phyloP scores from a whole-genome alignment of 75 land plant species.

The Sequoia sempervirens region DNA sequence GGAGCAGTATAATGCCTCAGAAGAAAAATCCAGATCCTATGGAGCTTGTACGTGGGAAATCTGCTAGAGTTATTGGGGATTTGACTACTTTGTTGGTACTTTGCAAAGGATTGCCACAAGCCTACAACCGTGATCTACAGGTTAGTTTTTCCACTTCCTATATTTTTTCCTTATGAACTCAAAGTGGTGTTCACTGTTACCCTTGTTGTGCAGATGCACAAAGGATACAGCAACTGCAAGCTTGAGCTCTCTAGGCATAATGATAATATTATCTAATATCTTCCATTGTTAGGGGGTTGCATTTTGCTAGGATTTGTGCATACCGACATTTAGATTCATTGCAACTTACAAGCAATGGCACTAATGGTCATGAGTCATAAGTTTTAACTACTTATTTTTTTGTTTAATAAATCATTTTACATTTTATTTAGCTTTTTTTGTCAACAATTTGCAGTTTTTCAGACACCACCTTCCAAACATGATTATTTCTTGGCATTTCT shows the following conservation, averaged over 20 bases:
- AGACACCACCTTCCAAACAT: background rate
- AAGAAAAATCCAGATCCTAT: constrained; percentile 99
- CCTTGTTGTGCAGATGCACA: background rate
- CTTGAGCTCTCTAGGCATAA: background rate
- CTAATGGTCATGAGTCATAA: too few relatives aligned
- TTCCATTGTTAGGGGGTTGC: background rate
- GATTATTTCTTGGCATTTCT: background rate
- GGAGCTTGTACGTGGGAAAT: constrained; percentile 99
- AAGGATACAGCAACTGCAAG: background rate
- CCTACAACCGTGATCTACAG: constrained; percentile 99
- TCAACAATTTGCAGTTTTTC: background rate
- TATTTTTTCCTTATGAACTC: background rate
- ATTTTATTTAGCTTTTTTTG: too few relatives aligned
- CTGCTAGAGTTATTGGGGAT: constrained; percentile 89
- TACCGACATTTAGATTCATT: background rate
- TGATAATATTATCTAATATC: background rate
- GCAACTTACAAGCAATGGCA: background rate
- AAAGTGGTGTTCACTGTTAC: background rate
- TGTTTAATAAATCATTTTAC: too few relatives aligned
- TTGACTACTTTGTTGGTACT: constrained; percentile 78
- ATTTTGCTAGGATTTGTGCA: background rate
- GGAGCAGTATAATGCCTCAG: constrained; percentile 99
- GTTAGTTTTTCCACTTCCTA: constrained; percentile 23
- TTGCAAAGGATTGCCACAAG: constrained; percentile 98
- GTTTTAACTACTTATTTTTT: too few relatives aligned